phyloP scores from a whole-genome alignment of 164 flowering plant genomes.

The Kingdonia uniflora region DNA sequence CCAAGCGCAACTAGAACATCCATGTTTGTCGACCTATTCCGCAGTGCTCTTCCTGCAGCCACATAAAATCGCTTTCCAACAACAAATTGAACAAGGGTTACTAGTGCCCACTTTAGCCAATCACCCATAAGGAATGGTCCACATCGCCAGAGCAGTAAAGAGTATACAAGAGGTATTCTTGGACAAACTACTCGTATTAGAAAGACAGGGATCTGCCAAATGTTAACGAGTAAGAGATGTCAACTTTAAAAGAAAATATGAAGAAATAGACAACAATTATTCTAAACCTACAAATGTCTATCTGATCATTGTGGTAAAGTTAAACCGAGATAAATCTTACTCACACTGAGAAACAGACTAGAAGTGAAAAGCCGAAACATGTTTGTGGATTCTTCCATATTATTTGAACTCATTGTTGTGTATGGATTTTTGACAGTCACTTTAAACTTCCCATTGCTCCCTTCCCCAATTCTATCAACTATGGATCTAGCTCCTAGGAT shows the following conservation, averaged over 20 bases:
- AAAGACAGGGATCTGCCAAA: slow-evolving; percentile 69
- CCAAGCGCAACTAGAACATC: slow-evolving; percentile 97
- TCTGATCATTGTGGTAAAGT: not conserved
- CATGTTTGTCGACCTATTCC: slow-evolving; percentile 93
- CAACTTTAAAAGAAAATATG: not conserved
- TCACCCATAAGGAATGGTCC: slow-evolving; percentile 93
- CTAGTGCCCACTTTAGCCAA: slow-evolving; percentile 91
- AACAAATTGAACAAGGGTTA: slow-evolving; percentile 77
- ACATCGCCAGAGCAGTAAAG: slow-evolving; percentile 73
- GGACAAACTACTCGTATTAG: slow-evolving; percentile 85
- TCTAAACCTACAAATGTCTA: no score
- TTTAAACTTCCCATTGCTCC: slow-evolving; percentile 52
- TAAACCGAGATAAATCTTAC: slow-evolving; percentile 19
- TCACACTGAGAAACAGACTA: slow-evolving; percentile 80
- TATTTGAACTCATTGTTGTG: slow-evolving; percentile 53
- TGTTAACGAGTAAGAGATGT: not conserved
- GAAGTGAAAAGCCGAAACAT: slow-evolving; percentile 79
- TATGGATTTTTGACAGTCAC: slow-evolving; percentile 61
- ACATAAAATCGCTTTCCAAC: slow-evolving; percentile 90
- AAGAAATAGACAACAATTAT: not conserved
- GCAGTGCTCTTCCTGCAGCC: slow-evolving; percentile 84
- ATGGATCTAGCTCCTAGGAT: slow-evolving; percentile 57
- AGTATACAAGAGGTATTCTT: slow-evolving; percentile 60
- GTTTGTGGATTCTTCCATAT: slow-evolving; percentile 55
- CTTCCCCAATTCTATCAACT: slow-evolving; percentile 62